A percentile compares a stretch with the other conserved stretches of the same genome.
These are phyloP conservation scores for Oryza officinalis DNA, from an alignment of 176 grass and related monocot species.

Conservation along the genomic window DNA sequence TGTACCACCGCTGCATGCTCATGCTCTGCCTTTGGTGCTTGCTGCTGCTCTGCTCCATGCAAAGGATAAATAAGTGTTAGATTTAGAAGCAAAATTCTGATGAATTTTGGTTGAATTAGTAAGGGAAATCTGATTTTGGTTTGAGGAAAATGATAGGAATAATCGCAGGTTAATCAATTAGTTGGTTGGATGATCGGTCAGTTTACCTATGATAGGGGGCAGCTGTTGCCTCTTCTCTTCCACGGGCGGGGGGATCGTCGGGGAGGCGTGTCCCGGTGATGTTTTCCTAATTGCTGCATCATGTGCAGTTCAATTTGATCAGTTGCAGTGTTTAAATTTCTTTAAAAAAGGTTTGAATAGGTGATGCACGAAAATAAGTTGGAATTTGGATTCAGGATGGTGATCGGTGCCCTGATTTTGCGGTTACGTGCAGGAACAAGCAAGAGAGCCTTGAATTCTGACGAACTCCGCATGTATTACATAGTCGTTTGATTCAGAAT, in stretches of 20 bases:
- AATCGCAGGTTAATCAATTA: neutral
- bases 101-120: neutral
- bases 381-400: neutral
- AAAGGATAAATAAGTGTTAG: neutral
- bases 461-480: neutral
- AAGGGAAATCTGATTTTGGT: neutral
- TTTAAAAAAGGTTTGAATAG: neutral
- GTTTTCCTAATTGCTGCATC: slow-evolving; percentile 52
- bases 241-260: slow-evolving; percentile 28
- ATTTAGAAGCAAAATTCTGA: neutral
- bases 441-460: neutral
- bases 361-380: neutral
- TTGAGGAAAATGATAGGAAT: neutral
- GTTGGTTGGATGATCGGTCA: neutral
- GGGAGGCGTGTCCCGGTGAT: slow-evolving; percentile 20
- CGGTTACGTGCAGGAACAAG: neutral
- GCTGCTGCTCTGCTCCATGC: slow-evolving; percentile 42
- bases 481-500: neutral
- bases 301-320: neutral
- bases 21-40: slow-evolving; percentile 11
- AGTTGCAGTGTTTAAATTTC: neutral
- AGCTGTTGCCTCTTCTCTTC: slow-evolving; percentile 33
- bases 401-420: neutral
- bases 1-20: slow-evolving; percentile 13
- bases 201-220: slow-evolving; percentile 48